Conservation (phyloP, 257 asterid species). For the Handroanthus guayacan region DNA sequence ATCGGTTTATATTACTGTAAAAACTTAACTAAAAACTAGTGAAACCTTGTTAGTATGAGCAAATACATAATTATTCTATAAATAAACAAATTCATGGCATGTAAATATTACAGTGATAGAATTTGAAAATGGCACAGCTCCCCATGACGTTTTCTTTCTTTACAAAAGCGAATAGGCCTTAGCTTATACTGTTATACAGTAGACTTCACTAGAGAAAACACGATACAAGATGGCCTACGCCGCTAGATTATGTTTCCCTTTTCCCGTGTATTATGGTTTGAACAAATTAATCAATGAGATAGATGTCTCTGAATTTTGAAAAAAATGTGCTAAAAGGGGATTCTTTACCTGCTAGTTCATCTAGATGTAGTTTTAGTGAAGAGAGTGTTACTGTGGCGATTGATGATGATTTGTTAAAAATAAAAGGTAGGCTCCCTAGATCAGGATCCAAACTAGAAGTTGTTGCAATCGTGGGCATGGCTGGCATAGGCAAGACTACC, state of each 20-base stretch:
- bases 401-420: constrained; percentile 12
- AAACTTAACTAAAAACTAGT: too few relatives aligned
- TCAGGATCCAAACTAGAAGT: background rate
- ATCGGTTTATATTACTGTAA: too few relatives aligned
- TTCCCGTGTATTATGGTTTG: background rate
- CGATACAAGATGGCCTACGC: too few relatives aligned
- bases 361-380: background rate
- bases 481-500: constrained; percentile 31
- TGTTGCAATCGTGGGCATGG: constrained; percentile 23
- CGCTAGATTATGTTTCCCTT: constrained; percentile 17
- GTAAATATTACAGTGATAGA: too few relatives aligned
- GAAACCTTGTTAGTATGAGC: too few relatives aligned
- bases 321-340: background rate
- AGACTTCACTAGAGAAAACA: too few relatives aligned
- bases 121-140: too few relatives aligned
- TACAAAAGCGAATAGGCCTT: too few relatives aligned
- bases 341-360: background rate
- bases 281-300: background rate
- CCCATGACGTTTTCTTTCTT: too few relatives aligned
- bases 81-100: too few relatives aligned
- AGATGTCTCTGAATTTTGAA: background rate
- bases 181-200: background rate
- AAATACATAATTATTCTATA: too few relatives aligned
- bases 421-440: constrained; percentile 12
- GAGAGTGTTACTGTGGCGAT: background rate